phyloP scores from a whole-genome alignment of 2,329 filamentous ascomycete genomes.

The Aphanocladium album region DNA sequence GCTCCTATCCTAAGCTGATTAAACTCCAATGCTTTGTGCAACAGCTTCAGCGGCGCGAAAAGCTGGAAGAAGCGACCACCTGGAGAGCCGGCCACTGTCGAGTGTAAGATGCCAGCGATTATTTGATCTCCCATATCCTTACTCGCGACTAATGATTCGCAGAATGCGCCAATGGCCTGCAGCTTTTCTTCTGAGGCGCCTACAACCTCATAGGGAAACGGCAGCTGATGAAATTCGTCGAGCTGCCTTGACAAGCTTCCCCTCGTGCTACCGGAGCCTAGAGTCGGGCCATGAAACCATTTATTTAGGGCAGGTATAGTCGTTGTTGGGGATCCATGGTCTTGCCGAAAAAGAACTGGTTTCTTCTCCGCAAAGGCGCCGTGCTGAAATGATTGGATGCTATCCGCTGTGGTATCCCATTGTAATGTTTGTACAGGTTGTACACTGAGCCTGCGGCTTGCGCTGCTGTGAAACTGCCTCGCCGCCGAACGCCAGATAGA shows the following conservation, averaged over 20 bases:
- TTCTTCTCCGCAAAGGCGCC: conserved; percentile 46
- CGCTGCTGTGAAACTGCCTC: conserved; percentile 3
- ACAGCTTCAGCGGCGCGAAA: conserved; percentile 57
- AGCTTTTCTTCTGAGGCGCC: conserved; percentile 17
- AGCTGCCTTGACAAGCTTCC: conserved; percentile 42
- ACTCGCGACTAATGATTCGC: conserved; percentile 23
- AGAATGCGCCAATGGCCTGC: conserved; percentile 22
- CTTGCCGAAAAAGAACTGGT: conserved; percentile 47
- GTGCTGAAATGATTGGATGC: conserved; percentile 45
- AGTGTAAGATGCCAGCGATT: conserved; percentile 27
- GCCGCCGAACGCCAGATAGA: not conserved
- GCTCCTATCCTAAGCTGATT: conserved; percentile 28
- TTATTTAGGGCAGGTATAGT: conserved; percentile 3
- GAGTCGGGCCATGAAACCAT: conserved; percentile 38
- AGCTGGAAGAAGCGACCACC: conserved; percentile 48
- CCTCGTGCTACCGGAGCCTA: conserved; percentile 41
- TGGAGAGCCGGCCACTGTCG: conserved; percentile 20
- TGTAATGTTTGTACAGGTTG: not conserved
- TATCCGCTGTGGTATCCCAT: conserved; percentile 1
- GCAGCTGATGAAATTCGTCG: conserved; percentile 24
- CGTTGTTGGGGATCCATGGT: conserved; percentile 29
- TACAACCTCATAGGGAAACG: conserved; percentile 37
- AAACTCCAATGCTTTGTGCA: conserved; percentile 53
- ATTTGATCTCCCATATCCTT: conserved; percentile 25
- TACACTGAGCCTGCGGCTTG: conserved; percentile 1